These are phyloP conservation scores for Leishmania amazonensis DNA, from an alignment of 208 protist species.

Conservation along the genomic window DNA sequence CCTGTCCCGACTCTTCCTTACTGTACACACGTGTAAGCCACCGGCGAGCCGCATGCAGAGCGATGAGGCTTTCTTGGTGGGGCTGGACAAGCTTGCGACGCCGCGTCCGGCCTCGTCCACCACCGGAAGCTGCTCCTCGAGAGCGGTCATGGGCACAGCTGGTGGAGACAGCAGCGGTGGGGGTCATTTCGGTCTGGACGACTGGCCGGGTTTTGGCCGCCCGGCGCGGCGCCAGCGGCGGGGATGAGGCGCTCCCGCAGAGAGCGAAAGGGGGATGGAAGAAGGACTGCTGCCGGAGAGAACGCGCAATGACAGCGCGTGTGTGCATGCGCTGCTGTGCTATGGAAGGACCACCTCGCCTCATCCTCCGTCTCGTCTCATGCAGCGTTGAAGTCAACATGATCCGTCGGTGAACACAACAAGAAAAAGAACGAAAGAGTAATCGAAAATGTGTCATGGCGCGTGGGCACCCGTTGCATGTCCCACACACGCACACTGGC, in stretches of 20 bases:
- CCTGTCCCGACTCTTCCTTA: slow-evolving; percentile 45
- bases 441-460: neutral
- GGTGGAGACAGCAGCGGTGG: slow-evolving; percentile 15
- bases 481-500: neutral
- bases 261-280: neutral
- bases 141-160: neutral
- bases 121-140: neutral
- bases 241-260: neutral
- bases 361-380: neutral
- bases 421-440: neutral
- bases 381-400: neutral
- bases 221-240: slow-evolving; percentile 16
- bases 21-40: slow-evolving; percentile 61
- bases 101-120: slow-evolving; percentile 17
- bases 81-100: slow-evolving; percentile 29
- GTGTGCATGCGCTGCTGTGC: neutral
- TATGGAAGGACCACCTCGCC: too few relatives aligned
- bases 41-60: slow-evolving; percentile 64
- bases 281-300: neutral
- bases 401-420: neutral
- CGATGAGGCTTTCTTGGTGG: slow-evolving; percentile 81
- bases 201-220: slow-evolving; percentile 63
- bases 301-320: neutral
- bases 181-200: slow-evolving; percentile 56
- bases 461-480: neutral